Evolutionary conservation across 1,284 basidiomycete species (phyloP), one percentile per base, ranked within the genome.

Genomic region (Papiliotrema nemorosa): DNA sequence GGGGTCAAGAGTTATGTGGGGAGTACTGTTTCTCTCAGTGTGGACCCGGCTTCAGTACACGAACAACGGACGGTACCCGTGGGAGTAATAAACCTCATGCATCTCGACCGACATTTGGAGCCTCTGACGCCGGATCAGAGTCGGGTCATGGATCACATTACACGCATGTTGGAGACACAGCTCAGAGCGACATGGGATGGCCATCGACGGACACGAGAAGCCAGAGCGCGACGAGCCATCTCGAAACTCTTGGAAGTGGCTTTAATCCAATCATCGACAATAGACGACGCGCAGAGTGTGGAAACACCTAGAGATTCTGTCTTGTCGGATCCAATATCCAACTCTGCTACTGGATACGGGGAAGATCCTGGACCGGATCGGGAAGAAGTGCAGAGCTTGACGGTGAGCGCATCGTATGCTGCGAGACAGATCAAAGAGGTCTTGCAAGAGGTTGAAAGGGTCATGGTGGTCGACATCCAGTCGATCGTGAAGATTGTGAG

Each of bases 141-240:
- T 3, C 55, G 49, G 42, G 60, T 65, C 0, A 31, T 65, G 26
- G 37, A 21, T 12, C 44, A 52, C 20, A 42, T 65, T 13, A 53
- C 60, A 13, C 40, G 46, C 25, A 59, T 64, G 53, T 29, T 66
- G 33, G 58, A 62, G 40, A 59, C 56, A 18, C 62, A 64, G 26
- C 33, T 66, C 14, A 45, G 57, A n/a, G 61, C 59, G 3, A 66
- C 64, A 5, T 66, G 64, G 64, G 62, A 66, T 29, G 64, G 64
- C 14, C 50, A 62, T 39, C 36, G 47, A 16, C 42, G 58, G 35
- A 58, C 62, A 5, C 47, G 51, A n/a, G 63, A 62, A 26, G 62
- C 59, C 3, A 49, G 46, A 36, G 45, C 51, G 12, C 44, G 55
- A 33, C 36, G 50, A 12, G 55, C 48, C 1, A 27, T 66, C 5